These are phyloP conservation scores for peach (Prunus persica) DNA, from an alignment of 306 rosid genomes.

Conservation along the genomic window Prunus_persica_NCBIv2 NC_034015.1:14268001-14268500, in stretches of 20 bases:
- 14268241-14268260: constrained; percentile 95
- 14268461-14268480: not conserved
- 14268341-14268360: not conserved
- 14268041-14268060: constrained; percentile 33
- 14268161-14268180: not conserved
- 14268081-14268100: constrained; percentile 29
- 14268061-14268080: constrained; percentile 24
- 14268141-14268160: constrained; percentile 37
- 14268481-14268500: constrained; percentile 99
- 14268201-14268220: constrained; percentile 3
- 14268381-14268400: not conserved
- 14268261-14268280: constrained; percentile 98
- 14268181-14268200: constrained; percentile 9
- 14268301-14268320: constrained; percentile 95
- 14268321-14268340: constrained; percentile 27
- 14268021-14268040: constrained; percentile 42
- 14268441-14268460: not conserved
- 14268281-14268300: constrained; percentile 97
- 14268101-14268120: constrained; percentile 78
- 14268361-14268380: not conserved
- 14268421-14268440: not conserved
- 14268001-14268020: constrained; percentile 21
- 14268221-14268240: constrained; percentile 98
- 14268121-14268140: constrained; percentile 96
- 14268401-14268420: not conserved